Conservation (phyloP, 2,329 filamentous ascomycete genomes). For the Penicillium sp. region DNA sequence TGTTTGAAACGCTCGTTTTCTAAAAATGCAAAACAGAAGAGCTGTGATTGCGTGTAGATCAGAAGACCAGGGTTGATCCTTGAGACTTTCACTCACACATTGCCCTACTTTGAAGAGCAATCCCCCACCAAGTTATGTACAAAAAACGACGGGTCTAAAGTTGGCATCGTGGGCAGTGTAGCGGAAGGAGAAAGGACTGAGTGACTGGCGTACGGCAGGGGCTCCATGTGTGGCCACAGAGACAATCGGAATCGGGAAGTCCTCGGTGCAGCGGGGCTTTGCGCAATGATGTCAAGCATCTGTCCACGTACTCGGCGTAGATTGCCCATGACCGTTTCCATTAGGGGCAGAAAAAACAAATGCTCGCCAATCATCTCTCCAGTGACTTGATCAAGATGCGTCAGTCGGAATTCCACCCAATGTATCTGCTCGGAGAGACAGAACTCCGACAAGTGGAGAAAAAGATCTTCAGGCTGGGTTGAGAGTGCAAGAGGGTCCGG, state of each 20-base stretch:
- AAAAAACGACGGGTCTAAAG: background rate
- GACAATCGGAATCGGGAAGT: background rate
- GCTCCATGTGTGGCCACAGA: background rate
- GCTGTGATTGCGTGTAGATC: background rate
- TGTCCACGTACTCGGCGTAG: background rate
- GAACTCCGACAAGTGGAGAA: background rate
- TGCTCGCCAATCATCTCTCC: background rate
- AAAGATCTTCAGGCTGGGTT: background rate
- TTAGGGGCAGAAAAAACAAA: slow-evolving; percentile 1
- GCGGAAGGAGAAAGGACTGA: background rate
- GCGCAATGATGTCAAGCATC: slow-evolving; percentile 1
- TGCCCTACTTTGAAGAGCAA: background rate
- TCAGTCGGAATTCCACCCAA: background rate
- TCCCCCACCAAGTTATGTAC: background rate
- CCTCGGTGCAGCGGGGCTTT: background rate
- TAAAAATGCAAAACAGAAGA: background rate
- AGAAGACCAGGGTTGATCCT: background rate
- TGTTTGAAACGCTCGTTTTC: background rate
- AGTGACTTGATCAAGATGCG: background rate
- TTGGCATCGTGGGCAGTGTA: background rate
- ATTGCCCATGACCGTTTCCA: slow-evolving; percentile 2
- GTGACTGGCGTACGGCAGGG: background rate
- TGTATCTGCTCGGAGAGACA: background rate
- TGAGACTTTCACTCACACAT: background rate
- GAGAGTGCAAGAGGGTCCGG: background rate